A percentile compares a stretch with the other conserved stretches of the same genome.
These are phyloP conservation scores for Celoporthe dispersa DNA, from an alignment of 2,329 filamentous ascomycete species.

Conservation along the genomic window DNA sequence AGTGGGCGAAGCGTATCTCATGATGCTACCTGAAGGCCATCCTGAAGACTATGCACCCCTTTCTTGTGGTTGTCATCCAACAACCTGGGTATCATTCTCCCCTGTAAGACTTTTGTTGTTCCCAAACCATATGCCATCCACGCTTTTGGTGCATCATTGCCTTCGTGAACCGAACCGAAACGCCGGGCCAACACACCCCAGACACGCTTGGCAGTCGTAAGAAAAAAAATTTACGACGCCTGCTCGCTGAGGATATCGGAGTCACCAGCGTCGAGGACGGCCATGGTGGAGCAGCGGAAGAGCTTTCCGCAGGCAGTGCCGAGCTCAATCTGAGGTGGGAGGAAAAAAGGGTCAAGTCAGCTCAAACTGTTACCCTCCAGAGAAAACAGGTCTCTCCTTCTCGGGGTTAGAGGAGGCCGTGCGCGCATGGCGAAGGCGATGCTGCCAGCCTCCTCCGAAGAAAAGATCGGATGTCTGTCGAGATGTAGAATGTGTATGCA, in stretches of 20 bases:
- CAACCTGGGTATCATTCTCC: slow-evolving; percentile 30
- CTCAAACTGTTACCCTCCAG: slow-evolving; percentile 77
- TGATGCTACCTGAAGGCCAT: slow-evolving; percentile 26
- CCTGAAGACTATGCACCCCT: slow-evolving; percentile 12
- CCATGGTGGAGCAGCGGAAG: slow-evolving; percentile 97
- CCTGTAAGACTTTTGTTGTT: slow-evolving; percentile 22
- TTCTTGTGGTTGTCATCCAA: slow-evolving; percentile 22
- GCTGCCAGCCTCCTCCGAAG: slow-evolving; percentile 19
- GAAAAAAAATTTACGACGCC: slow-evolving; percentile 55
- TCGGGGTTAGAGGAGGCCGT: slow-evolving; percentile 62
- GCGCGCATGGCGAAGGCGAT: slow-evolving; percentile 19
- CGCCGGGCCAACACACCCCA: slow-evolving; percentile 21
- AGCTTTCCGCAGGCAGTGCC: slow-evolving; percentile 99
- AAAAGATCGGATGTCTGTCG: slow-evolving; percentile 27
- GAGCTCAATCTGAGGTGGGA: slow-evolving; percentile 81
- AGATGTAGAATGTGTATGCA: slow-evolving; percentile 39
- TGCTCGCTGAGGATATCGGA: slow-evolving; percentile 92
- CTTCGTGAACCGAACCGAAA: slow-evolving; percentile 26
- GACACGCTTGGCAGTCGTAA: background rate
- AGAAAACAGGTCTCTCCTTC: slow-evolving; percentile 80
- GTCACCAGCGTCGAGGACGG: slow-evolving; percentile 95
- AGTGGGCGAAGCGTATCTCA: slow-evolving; percentile 27
- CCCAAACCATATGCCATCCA: slow-evolving; percentile 23
- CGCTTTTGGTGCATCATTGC: slow-evolving; percentile 18
- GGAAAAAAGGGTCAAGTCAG: slow-evolving; percentile 54